phyloP scores from a whole-genome alignment of 148 eudicot species.

The Talinum fruticosum region DNA sequence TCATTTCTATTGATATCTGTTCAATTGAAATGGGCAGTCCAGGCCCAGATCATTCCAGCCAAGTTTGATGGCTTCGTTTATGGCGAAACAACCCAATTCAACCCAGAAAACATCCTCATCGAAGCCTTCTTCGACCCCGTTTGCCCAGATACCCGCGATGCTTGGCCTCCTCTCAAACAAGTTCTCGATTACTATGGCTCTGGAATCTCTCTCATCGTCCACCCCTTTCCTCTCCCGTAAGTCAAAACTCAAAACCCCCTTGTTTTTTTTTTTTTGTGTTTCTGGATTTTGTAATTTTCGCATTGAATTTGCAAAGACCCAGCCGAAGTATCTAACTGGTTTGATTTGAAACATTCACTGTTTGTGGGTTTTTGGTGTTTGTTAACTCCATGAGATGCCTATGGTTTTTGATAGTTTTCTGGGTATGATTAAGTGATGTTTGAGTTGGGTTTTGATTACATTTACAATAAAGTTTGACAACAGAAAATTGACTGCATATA shows the following conservation, averaged over 20 bases:
- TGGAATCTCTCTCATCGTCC: conserved; percentile 51
- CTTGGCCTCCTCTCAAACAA: conserved; percentile 82
- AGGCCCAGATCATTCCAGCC: conserved; percentile 37
- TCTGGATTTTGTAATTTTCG: neutral
- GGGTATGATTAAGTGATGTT: neutral
- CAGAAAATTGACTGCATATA: too few relatives aligned
- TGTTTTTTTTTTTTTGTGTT: neutral
- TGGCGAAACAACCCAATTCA: conserved; percentile 30
- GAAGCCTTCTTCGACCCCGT: conserved; percentile 93
- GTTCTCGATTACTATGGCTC: conserved; percentile 50
- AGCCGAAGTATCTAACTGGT: neutral
- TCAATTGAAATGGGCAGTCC: conserved; percentile 10
- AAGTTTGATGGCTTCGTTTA: conserved; percentile 74
- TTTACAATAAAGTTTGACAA: too few relatives aligned
- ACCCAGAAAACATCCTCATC: conserved; percentile 41
- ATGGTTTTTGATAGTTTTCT: too few relatives aligned
- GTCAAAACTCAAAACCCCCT: conserved; percentile 5
- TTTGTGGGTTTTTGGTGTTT: too few relatives aligned
- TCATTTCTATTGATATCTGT: conserved; percentile 2
- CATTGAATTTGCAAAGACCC: neutral
- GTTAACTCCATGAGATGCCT: neutral
- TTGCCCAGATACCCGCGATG: conserved; percentile 81
- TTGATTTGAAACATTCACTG: neutral
- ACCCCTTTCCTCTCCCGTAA: conserved; percentile 81
- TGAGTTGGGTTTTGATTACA: neutral